Percentiles rank a stretch among this genome's conserved stretches.
Evolutionary conservation across 352 stramenopile species (phyloP).

Genomic region (Phytopythium kandeliae): DNA sequence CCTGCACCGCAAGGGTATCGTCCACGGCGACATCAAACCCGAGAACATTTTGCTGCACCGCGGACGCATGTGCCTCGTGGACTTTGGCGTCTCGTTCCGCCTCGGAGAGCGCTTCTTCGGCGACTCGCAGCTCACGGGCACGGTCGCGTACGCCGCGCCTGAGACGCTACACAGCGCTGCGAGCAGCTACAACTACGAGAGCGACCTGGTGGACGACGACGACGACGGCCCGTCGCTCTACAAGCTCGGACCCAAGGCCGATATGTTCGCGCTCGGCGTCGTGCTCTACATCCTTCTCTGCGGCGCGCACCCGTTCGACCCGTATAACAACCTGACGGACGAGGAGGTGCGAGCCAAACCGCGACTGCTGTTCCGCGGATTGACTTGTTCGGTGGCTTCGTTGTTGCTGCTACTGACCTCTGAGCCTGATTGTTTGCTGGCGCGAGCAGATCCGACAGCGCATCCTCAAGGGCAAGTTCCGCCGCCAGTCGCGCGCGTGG

Average conservation of each 20-base stretch:
- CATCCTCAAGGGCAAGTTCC: conserved; percentile 77
- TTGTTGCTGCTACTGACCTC: background rate
- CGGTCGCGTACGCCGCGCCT: conserved; percentile 66
- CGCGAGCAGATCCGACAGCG: conserved; percentile 54
- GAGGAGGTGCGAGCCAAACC: conserved; percentile 40
- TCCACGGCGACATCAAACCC: conserved; percentile 87
- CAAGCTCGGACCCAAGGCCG: conserved; percentile 60
- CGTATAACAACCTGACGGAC: conserved; percentile 82
- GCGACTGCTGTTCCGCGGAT: too few relatives aligned
- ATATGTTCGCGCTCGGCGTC: conserved; percentile 82
- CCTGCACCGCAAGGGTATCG: conserved; percentile 82
- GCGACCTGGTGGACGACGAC: conserved; percentile 8
- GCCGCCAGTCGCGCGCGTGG: conserved; percentile 66
- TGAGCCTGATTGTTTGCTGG: background rate
- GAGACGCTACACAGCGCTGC: conserved; percentile 53
- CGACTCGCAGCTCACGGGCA: conserved; percentile 69
- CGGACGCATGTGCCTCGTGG: conserved; percentile 76
- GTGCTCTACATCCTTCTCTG: conserved; percentile 85
- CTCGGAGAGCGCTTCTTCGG: conserved; percentile 69
- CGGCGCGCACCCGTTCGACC: conserved; percentile 78
- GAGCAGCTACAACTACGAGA: conserved; percentile 5
- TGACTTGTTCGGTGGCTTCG: too few relatives aligned
- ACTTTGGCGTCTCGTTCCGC: conserved; percentile 83
- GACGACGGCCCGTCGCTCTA: conserved; percentile 23
- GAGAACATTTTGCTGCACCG: conserved; percentile 82